These are phyloP conservation scores for Paradendryphiella salina DNA, from an alignment of 2,329 filamentous ascomycete species.

Conservation along the genomic window DNA sequence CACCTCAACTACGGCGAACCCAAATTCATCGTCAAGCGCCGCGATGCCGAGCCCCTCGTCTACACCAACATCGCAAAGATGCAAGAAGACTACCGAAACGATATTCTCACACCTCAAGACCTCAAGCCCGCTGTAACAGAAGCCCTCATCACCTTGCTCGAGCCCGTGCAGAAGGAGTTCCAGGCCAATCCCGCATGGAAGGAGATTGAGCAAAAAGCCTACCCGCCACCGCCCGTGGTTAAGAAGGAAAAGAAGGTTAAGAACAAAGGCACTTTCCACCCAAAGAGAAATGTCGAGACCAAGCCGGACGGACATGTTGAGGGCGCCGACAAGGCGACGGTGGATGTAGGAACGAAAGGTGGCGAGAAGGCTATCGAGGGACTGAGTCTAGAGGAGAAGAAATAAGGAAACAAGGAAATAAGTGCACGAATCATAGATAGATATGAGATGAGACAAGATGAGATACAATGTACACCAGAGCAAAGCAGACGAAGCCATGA, in stretches of 20 bases:
- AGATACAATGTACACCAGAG: too few relatives aligned
- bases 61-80: slow-evolving; percentile 77
- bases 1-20: slow-evolving; percentile 60
- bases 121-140: slow-evolving; percentile 82
- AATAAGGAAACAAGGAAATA: slow-evolving; percentile 8
- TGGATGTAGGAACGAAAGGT: slow-evolving; percentile 48
- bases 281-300: slow-evolving; percentile 49
- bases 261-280: slow-evolving; percentile 71
- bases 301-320: slow-evolving; percentile 53
- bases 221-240: slow-evolving; percentile 68
- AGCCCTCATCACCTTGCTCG: slow-evolving; percentile 72
- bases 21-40: slow-evolving; percentile 70
- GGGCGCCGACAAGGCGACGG: slow-evolving; percentile 48
- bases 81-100: slow-evolving; percentile 76
- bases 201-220: slow-evolving; percentile 73
- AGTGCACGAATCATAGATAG: not conserved
- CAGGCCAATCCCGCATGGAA: slow-evolving; percentile 77
- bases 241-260: slow-evolving; percentile 73
- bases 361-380: slow-evolving; percentile 41
- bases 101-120: slow-evolving; percentile 82
- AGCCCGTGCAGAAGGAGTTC: slow-evolving; percentile 76
- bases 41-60: slow-evolving; percentile 72
- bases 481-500: too few relatives aligned
- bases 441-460: not conserved
- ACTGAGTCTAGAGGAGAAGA: slow-evolving; percentile 39